Evolutionary conservation across 208 protist genomes (phyloP), one percentile per base, ranked within the genome.

Genomic region (Histomonas meleagridis): DNA sequence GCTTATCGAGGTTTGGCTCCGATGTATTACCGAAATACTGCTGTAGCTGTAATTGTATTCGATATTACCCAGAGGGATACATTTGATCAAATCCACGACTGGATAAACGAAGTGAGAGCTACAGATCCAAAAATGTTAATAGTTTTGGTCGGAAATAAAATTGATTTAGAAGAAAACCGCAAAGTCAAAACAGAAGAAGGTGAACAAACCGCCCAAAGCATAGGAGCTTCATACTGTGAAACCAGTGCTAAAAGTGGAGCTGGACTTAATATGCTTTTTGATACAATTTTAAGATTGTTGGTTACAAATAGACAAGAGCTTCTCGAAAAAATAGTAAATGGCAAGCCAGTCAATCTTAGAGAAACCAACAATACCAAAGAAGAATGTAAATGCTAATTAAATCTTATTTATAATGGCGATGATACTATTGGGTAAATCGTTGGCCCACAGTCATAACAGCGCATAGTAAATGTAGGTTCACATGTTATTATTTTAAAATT

Each of bases 181-280:
- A 16, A 48, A 46, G 70, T 79, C 49, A 93, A 90, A 35, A 70
- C 32, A 14, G 93, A 95, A 72, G 18, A 92, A 72, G 96, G 95
- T 55, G 72, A 94, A 46, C 57, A 92, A 90, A 92, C 96, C 62
- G 92, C 91, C n/a, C 93, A 95, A 62, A 91, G 96, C 32, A 96
- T 97, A 79, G 91, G 92, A 57, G 95, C 95, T 60, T 86, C 94
- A n/a, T 97, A 97, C 93, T 86, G 97, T 23, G 96, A 97, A 92
- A 97, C 96, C 94, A 96, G 94, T 86, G 97, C 97, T 21, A 92
- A 95, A 1, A 97, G 95, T 14, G 95, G 97, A 92, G 92, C 38
- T 21, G 49, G 49, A 38, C 10, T 90, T 18, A 35, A 49, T 90
- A 43, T 55, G 28, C 26, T 90, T 2, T 60, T 90, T 55, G 12